Conservation (phyloP, 805 yeast genomes). For the Starmera quercuum region DNA sequence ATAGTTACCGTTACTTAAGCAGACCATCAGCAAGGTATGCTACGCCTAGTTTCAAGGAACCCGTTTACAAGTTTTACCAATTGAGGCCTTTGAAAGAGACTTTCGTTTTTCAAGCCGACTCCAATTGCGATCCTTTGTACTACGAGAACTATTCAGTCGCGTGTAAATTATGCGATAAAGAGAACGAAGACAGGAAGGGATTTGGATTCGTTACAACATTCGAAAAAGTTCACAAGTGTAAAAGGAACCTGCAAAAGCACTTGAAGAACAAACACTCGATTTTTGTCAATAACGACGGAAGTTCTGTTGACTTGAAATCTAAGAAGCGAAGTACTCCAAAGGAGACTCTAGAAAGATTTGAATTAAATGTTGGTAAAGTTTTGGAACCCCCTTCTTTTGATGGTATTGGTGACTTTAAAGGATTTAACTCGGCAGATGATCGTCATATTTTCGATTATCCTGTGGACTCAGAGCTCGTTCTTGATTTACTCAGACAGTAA, state of each 20-base stretch:
- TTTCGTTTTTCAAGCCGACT: not conserved
- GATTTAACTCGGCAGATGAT: too few species aligned
- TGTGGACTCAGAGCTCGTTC: too few species aligned
- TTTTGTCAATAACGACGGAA: not conserved
- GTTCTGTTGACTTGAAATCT: conserved; percentile 1
- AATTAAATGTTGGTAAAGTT: not conserved
- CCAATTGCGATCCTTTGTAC: not conserved
- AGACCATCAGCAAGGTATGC: not conserved
- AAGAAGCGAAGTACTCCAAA: not conserved
- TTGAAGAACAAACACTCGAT: not conserved
- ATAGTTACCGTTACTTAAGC: too few species aligned
- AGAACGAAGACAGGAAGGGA: not conserved
- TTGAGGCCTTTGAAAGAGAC: not conserved
- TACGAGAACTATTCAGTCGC: not conserved
- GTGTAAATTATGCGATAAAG: not conserved
- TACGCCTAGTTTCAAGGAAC: not conserved
- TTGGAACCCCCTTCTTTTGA: too few species aligned
- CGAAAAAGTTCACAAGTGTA: not conserved
- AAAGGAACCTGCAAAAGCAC: not conserved
- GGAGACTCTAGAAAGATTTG: not conserved
- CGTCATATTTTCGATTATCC: too few species aligned
- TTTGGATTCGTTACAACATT: not conserved
- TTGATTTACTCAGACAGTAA: too few species aligned
- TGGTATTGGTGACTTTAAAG: too few species aligned
- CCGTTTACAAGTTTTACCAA: not conserved